Evolutionary conservation across 352 stramenopile species (phyloP), one percentile per base, ranked within the genome.

Genomic region (Pythium utonaiense): DNA sequence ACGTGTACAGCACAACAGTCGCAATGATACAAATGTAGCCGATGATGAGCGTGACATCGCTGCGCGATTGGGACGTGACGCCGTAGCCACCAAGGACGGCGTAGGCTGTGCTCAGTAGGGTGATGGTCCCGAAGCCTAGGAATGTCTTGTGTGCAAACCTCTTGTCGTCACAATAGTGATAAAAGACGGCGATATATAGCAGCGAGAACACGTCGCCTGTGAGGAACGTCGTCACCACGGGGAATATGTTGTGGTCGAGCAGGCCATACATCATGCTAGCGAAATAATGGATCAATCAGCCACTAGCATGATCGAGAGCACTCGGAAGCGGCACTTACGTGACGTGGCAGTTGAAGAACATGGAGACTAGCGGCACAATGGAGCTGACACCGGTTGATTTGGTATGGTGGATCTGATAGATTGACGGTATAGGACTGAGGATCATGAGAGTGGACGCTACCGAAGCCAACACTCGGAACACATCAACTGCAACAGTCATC

Each of bases 271-370:
- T 36, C 57, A 64, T 64, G 21, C 57, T 64, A 16, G 17, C 24
- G 12, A 24, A 21, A 9, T 8, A 8, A 53, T 3, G 40, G 24
- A 4, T 7, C 27, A 16, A 42, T 4, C 22, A 30, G 22, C 24
- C 17, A n/a, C 7, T 52, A 2, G 24, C 6, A 60, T 22, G 24
- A 30, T 45, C 2, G 30, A 7, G n/a, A 22, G 12, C 16, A 27
- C 19, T 8, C 5, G 27, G 21, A 21, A 12, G 52, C 19, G n/a
- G 16, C 16, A 56, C 57, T 42, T 52, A 64, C 57, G 47, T 64
- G 48, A 64, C 49, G 38, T 64, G 57, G 57, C 57, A 64, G 48
- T 64, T 64, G 49, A 57, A 57, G 13, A 64, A 51, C 57, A 64
- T 64, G 7, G 57, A 64, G 0, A 54, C 57, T 36, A 64, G 57